phyloP scores from a whole-genome alignment of 257 asterid species.

The Coffea eugenioides region DNA sequence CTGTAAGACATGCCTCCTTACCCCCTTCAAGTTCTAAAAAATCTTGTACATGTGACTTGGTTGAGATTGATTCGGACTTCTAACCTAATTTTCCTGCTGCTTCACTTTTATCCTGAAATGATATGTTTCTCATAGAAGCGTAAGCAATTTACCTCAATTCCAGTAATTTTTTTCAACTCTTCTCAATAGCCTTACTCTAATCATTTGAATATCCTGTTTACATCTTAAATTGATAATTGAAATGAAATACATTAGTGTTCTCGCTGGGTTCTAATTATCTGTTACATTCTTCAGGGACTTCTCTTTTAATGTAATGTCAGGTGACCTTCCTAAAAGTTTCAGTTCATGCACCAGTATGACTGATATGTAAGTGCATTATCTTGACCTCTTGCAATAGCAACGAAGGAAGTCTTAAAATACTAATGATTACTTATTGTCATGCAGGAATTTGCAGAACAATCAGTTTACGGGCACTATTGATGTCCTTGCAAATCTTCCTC shows the following conservation, averaged over 20 bases:
- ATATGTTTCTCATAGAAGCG: not conserved
- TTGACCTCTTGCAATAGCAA: slow-evolving; percentile 2
- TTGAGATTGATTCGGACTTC: slow-evolving; percentile 4
- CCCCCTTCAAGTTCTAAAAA: slow-evolving; percentile 5
- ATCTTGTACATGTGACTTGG: not conserved
- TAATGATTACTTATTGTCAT: slow-evolving; percentile 15
- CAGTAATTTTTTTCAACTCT: not conserved
- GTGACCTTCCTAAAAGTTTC: slow-evolving; percentile 73
- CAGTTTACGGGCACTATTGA: slow-evolving; percentile 88
- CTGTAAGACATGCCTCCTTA: slow-evolving; percentile 51
- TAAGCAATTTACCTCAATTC: not conserved
- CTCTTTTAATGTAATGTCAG: slow-evolving; percentile 69
- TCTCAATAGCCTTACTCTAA: not conserved
- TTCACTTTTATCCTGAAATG: not conserved
- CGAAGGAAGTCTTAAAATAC: not conserved
- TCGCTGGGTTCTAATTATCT: slow-evolving; percentile 10
- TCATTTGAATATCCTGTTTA: not conserved
- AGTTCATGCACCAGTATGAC: slow-evolving; percentile 47
- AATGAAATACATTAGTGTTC: not conserved
- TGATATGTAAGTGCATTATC: slow-evolving; percentile 55
- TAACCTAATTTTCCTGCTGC: not conserved
- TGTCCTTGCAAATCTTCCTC: slow-evolving; percentile 86
- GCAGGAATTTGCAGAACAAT: slow-evolving; percentile 90
- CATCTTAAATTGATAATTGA: not conserved
- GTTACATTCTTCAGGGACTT: slow-evolving; percentile 66